A percentile compares a stretch with the other conserved stretches of the same genome.
Conservation (phyloP, 306 rosid species). For the Sophora flavescens region DNA sequence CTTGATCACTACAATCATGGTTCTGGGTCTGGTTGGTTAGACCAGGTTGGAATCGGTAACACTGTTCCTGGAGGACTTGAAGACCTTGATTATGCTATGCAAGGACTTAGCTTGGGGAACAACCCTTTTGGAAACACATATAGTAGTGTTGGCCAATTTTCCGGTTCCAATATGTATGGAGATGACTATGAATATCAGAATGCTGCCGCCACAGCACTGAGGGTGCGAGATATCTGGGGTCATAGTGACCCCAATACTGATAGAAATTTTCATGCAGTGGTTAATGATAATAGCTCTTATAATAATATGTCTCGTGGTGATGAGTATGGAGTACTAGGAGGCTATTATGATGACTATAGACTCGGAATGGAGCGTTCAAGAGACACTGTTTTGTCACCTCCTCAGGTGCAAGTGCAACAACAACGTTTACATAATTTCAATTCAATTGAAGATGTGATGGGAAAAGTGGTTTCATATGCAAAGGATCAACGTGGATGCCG, state of each 20-base stretch:
- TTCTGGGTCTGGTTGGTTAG: neutral
- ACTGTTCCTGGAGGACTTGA: neutral
- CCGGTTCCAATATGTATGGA: neutral
- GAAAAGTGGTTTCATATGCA: constrained; percentile 29
- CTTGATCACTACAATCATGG: neutral
- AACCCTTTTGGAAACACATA: neutral
- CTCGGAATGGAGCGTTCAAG: neutral
- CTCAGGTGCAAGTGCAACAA: neutral
- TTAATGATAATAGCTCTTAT: too few species aligned
- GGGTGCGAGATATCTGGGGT: neutral
- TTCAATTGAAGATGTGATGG: constrained; percentile 13
- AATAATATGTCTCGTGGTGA: neutral
- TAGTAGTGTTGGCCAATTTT: neutral
- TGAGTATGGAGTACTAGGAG: neutral
- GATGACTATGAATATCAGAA: neutral
- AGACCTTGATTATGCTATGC: neutral
- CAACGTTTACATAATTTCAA: neutral
- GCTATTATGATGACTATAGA: too few species aligned
- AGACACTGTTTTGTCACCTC: neutral
- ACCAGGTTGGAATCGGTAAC: too few species aligned
- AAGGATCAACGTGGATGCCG: neutral
- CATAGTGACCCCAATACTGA: neutral
- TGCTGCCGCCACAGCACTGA: neutral
- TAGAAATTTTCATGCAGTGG: neutral
- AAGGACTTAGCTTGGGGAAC: neutral